Evolutionary conservation across 345 rosid species (phyloP).

Genomic region (Eucalyptus viminalis): DNA sequence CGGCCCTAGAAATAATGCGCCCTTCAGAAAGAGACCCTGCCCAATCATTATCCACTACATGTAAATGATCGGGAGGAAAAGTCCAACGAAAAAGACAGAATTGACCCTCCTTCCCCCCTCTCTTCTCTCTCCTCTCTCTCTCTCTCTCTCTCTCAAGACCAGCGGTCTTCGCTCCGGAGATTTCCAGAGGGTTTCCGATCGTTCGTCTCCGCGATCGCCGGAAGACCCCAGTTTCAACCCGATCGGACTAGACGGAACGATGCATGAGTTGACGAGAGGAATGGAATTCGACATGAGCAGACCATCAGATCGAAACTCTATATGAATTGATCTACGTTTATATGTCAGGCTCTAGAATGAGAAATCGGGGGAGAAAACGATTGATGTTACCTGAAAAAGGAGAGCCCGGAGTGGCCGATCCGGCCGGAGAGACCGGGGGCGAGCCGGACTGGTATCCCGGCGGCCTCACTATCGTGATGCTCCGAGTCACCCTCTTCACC

Average conservation of each 20-base stretch:
- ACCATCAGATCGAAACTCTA: neutral
- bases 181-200: neutral
- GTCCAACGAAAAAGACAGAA: neutral
- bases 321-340: neutral
- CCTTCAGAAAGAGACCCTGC: neutral
- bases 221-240: neutral
- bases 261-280: neutral
- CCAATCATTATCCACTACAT: neutral
- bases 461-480: constrained; percentile 78
- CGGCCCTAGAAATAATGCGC: neutral
- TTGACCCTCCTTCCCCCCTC: neutral
- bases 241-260: neutral
- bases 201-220: neutral
- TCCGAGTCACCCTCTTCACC: constrained; percentile 52
- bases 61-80: neutral
- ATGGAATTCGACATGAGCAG: neutral
- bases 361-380: neutral
- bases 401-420: constrained; percentile 63
- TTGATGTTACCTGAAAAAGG: constrained; percentile 68
- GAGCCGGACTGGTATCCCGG: constrained; percentile 70
- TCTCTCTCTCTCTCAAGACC: neutral
- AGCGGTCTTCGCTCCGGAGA: neutral
- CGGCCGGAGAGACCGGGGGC: constrained; percentile 81
- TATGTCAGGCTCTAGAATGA: neutral
- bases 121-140: rapidly evolving